Conservation (phyloP, 2,329 filamentous ascomycete genomes). For the Podosphaera fusca region DNA sequence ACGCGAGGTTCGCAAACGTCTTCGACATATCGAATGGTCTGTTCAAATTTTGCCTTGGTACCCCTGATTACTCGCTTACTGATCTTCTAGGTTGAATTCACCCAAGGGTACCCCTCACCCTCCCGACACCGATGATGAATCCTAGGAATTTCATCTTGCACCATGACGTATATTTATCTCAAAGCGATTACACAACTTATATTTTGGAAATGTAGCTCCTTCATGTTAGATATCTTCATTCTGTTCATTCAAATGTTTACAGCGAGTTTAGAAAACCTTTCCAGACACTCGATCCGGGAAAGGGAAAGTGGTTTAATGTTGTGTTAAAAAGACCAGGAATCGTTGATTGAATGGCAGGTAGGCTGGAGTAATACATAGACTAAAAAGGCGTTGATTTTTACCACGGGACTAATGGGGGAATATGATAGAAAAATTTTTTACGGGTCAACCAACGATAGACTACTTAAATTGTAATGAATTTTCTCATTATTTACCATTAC, state of each 20-base stretch:
- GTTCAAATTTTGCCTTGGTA: constrained; percentile 1
- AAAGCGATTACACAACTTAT: too few species aligned
- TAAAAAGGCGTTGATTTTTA: background rate
- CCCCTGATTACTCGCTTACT: constrained; percentile 22
- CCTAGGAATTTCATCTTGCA: constrained; percentile 3
- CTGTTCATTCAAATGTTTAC: too few species aligned
- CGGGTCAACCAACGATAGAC: background rate
- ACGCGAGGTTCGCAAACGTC: constrained; percentile 59
- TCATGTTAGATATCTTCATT: too few species aligned
- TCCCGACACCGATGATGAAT: constrained; percentile 15
- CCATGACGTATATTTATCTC: too few species aligned
- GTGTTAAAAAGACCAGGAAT: background rate
- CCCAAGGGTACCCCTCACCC: constrained; percentile 16
- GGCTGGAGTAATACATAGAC: background rate
- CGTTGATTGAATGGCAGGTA: background rate
- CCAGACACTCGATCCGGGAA: too few species aligned
- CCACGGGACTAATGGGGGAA: background rate
- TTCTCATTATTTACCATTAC: constrained; percentile 3
- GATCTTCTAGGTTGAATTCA: constrained; percentile 12
- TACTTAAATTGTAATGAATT: background rate
- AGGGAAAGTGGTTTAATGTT: background rate
- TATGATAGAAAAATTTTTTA: background rate
- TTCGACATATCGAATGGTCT: constrained; percentile 61
- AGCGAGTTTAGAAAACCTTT: too few species aligned
- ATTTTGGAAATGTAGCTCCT: too few species aligned